These are phyloP conservation scores for Quercus rubra DNA, from an alignment of 306 rosid species.

Conservation along the genomic window DNA sequence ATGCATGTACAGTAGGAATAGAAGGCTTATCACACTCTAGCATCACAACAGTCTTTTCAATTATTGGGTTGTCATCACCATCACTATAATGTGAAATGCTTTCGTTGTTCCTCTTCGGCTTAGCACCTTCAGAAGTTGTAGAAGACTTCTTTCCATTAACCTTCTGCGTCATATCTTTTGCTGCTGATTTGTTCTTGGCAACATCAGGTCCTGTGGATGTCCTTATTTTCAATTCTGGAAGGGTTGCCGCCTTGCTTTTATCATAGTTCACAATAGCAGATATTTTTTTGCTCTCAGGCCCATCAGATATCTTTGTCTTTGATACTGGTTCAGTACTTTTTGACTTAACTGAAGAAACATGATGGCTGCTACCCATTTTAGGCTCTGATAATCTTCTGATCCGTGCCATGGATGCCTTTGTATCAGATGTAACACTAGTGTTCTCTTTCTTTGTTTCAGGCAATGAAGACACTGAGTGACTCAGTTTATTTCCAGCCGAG, in stretches of 20 bases:
- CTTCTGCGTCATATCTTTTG: constrained; percentile 48
- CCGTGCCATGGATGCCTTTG: constrained; percentile 71
- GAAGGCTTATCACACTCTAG: constrained; percentile 63
- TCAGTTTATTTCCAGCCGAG: constrained; percentile 54
- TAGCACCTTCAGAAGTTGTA: constrained; percentile 37
- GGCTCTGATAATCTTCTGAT: constrained; percentile 96
- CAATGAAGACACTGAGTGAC: constrained; percentile 71
- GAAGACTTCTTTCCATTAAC: constrained; percentile 40
- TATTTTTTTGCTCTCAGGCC: constrained; percentile 67
- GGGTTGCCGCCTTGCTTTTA: constrained; percentile 80
- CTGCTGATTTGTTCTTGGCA: constrained; percentile 40
- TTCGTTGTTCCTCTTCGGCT: constrained; percentile 36
- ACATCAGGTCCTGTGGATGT: constrained; percentile 56
- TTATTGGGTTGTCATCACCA: constrained; percentile 62
- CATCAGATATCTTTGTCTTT: constrained; percentile 53
- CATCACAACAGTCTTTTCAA: constrained; percentile 84
- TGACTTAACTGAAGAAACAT: constrained; percentile 47
- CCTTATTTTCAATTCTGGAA: constrained; percentile 88
- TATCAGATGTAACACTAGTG: constrained; percentile 43
- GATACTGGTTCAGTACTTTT: constrained; percentile 32
- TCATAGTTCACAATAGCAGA: constrained; percentile 80
- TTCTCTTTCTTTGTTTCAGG: constrained; percentile 72
- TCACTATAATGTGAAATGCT: constrained; percentile 40
- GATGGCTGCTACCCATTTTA: constrained; percentile 52
- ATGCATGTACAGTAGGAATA: constrained; percentile 25